Evolutionary conservation across 2,329 filamentous ascomycete species (phyloP), one percentile per base, ranked within the genome.

Genomic region (Fusarium sp.): DNA sequence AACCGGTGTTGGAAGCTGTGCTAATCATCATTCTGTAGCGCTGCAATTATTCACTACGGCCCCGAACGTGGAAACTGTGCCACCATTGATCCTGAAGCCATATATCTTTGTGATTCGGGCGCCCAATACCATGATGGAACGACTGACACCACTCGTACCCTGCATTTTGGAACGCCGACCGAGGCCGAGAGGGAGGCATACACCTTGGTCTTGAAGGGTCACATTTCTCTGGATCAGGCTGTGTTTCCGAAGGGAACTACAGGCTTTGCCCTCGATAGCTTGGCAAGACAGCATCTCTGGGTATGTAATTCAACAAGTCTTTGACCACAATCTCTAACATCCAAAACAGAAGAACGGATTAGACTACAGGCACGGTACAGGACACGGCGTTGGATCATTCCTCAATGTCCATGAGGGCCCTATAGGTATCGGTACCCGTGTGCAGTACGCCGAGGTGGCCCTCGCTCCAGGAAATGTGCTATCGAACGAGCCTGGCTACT

Each of bases 341-440:
- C 13, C 9, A 9, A 2, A 8, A 45, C 27, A 77, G 76, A 72
- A 70, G 64, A 61, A 94, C 71, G 95, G 95, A 0, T 82, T 99
- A 11, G 95, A 99, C 73, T 99, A 97, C 76, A 87, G 95, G 33
- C 95, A 99, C 73, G 95, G 95, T 53, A 99, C 95, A 5, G 95
- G 95, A 9, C 95, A 99, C 73, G 95, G 95, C 38, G 91, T 99
- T 32, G 95, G 95, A 25, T 97, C 93, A 2, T 99, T 89, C 76
- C 79, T 99, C 70, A 99, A 99, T 67, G 95, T 99, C 0, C 95
- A 99, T 73, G 95, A 99, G 78, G 95, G 95, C 0, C 95, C 95
- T 2, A 96, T 99, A 60, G 95, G 95, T 17, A 96, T 99, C 58
- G 95, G 95, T 25, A 97, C 93, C 9, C 85, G 95, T 39, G 87